Base-by-base conservation (phyloP, 306 rosid species). In the Sphenostylis stenocarpa region DNA sequence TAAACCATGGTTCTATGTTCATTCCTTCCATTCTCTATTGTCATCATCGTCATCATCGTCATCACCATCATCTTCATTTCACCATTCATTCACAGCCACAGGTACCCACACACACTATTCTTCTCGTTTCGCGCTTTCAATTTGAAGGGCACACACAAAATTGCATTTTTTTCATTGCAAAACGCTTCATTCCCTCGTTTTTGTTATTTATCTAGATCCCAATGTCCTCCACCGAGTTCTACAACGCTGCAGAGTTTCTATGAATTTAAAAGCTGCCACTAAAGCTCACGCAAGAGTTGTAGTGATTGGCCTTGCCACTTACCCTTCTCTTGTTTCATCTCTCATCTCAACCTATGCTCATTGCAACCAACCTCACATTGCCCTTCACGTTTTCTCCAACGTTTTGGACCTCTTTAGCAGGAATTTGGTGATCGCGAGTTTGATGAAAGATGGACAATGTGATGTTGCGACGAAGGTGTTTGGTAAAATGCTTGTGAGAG, bases 321-420 rank as follows among this genome's bases (percentile, higher is more conserved):
- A 91, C 81, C 90, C 96, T 34, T 81, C 90, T 57, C 79, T 91
- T 72, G 75, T 83, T 11, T 66, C 93, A 5, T 73, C 86, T 47
- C 72, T 91, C 15, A 68, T 89, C 8, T 86, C 91, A 56, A 76
- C 84, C 9, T 89, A 91, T 64, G 81, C 69, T 16, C 85, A 15
- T 8, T 83, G 75, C 38, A 82, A 63, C 7, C 67, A 56, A 36
- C 24, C 80, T 44, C 62, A 63, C 39, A 77, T 58, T 41, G 83
- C 79, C 63, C 73, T 55, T 53, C 86, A 38, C 14, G 82, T 86
- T 51, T 71, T 79, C 66, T 21, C 71, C 51, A 67, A 49, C 7
- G 63, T 52, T 45, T 16, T 13, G 36, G 67, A 78, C 68, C 38
- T 86, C 7, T 77, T 83, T 72, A 64, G 53, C 62, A 60, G 81